Conservation (phyloP, 2,329 filamentous ascomycete species). For the Cercospora janseana region DNA sequence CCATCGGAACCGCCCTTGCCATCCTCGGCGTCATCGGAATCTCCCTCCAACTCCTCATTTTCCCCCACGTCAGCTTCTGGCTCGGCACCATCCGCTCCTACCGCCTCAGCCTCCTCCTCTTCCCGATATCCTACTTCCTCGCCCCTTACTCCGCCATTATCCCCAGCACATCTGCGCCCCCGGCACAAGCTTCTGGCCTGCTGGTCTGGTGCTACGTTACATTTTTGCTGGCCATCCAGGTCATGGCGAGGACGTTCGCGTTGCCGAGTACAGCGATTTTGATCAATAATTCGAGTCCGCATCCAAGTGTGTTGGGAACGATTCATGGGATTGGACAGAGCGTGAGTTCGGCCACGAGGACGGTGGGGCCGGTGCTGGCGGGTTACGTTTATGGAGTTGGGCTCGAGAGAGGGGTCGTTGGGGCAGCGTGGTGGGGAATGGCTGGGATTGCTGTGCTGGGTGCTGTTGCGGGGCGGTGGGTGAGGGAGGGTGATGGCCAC, state of each 20-base stretch:
- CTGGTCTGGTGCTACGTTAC: constrained; percentile 47
- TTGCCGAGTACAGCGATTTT: constrained; percentile 59
- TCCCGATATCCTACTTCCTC: constrained; percentile 47
- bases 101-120: constrained; percentile 44
- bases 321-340: constrained; percentile 60
- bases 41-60: constrained; percentile 47
- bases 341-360: constrained; percentile 53
- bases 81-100: constrained; percentile 46
- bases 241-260: constrained; percentile 50
- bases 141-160: constrained; percentile 46
- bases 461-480: constrained; percentile 57
- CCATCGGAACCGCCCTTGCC: constrained; percentile 49
- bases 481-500: constrained; percentile 64
- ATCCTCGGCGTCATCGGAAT: constrained; percentile 51
- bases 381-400: constrained; percentile 55
- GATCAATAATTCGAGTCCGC: constrained; percentile 60
- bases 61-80: constrained; percentile 43
- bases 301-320: constrained; percentile 56
- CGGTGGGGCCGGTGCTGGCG: constrained; percentile 54
- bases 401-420: constrained; percentile 53
- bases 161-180: constrained; percentile 41
- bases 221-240: constrained; percentile 45
- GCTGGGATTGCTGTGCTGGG: constrained; percentile 55
- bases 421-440: constrained; percentile 58
- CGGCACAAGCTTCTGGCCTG: constrained; percentile 41